A percentile compares a stretch with the other conserved stretches of the same genome.
phyloP scores from a whole-genome alignment of 176 grass and related monocot genomes.

The Saccharum officinarum region DNA sequence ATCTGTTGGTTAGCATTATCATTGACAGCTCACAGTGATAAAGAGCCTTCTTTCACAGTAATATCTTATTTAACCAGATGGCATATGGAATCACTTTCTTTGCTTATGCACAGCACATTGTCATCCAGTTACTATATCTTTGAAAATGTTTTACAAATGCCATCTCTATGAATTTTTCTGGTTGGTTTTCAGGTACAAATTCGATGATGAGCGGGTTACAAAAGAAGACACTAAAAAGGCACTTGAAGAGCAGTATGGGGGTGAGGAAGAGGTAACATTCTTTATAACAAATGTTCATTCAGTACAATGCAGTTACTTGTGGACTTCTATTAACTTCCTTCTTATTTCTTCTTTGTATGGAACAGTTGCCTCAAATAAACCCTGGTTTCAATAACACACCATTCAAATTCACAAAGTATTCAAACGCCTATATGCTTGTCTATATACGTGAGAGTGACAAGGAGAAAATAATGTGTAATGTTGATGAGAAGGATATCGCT shows the following conservation, averaged over 20 bases:
- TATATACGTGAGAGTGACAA: constrained; percentile 87
- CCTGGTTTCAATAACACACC: constrained; percentile 85
- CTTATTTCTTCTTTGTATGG: constrained; percentile 26
- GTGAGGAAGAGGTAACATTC: constrained; percentile 82
- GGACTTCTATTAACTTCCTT: constrained; percentile 10
- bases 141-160: constrained; percentile 16
- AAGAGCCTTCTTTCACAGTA: constrained; percentile 16
- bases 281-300: neutral
- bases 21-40: neutral
- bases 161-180: neutral
- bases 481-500: constrained; percentile 91
- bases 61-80: constrained; percentile 24
- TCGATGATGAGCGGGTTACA: constrained; percentile 96
- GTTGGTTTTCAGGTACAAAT: constrained; percentile 77
- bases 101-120: neutral
- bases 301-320: constrained; percentile 16
- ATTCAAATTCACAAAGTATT: constrained; percentile 89
- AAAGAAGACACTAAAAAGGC: constrained; percentile 97
- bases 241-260: constrained; percentile 96
- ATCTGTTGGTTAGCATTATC: neutral
- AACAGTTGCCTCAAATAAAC: constrained; percentile 79
- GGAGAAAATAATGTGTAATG: constrained; percentile 93
- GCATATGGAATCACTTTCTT: neutral
- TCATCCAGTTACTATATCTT: constrained; percentile 21
- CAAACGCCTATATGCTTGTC: constrained; percentile 92